These are phyloP conservation scores for Vachellia collinsii DNA, from an alignment of 306 rosid species.

Conservation along the genomic window DNA sequence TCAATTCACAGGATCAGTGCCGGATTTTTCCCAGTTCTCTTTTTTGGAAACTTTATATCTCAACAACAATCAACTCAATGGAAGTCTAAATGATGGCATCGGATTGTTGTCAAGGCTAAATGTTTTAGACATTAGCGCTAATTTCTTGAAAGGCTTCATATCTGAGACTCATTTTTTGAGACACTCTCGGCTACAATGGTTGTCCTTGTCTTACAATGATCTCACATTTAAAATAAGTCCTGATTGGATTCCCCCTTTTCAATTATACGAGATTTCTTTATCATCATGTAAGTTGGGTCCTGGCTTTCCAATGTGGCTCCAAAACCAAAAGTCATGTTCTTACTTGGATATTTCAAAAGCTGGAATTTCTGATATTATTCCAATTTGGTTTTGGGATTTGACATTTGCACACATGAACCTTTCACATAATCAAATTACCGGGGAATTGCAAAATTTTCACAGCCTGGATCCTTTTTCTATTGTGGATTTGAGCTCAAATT, in stretches of 20 bases:
- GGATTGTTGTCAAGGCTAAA: background rate
- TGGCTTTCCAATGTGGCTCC: constrained; percentile 23
- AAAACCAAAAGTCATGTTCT: rapidly evolving
- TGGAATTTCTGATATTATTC: background rate
- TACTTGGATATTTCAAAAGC: background rate
- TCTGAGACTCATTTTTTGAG: background rate
- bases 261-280: rapidly evolving
- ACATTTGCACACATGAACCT: background rate
- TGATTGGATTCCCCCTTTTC: constrained; percentile 19
- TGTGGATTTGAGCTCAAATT: background rate
- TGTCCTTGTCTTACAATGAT: background rate
- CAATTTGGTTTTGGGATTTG: background rate
- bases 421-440: background rate
- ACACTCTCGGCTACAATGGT: rapidly evolving
- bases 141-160: background rate
- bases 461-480: rapidly evolving
- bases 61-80: background rate
- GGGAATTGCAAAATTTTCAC: background rate
- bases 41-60: background rate
- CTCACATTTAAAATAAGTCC: background rate
- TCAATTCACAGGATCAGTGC: background rate
- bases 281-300: constrained; percentile 24
- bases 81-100: background rate
- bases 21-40: background rate
- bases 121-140: rapidly evolving